phyloP scores from a whole-genome alignment of 1,139 yeast genomes.

The Pichiaceae sp. region DNA sequence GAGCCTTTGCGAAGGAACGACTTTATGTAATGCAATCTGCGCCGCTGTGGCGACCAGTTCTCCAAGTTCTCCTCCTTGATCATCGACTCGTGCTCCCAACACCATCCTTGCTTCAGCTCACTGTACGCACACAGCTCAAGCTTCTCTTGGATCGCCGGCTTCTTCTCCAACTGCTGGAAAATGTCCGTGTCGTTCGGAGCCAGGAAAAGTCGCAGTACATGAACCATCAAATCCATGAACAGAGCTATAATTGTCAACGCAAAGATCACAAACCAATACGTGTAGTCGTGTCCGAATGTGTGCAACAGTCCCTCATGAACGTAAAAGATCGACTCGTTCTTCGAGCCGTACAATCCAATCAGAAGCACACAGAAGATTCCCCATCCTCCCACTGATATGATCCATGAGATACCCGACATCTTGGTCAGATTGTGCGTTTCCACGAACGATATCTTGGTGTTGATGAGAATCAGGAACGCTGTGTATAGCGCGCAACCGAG shows the following conservation, averaged over 20 bases:
- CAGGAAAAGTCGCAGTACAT: conserved; percentile 29
- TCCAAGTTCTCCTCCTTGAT: conserved; percentile 27
- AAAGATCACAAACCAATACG: conserved; percentile 81
- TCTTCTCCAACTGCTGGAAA: conserved; percentile 71
- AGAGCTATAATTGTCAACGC: conserved; percentile 49
- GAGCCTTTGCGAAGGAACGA: conserved; percentile 28
- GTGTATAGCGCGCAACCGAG: conserved; percentile 71
- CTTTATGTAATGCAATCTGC: conserved; percentile 20
- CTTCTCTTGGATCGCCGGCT: conserved; percentile 52
- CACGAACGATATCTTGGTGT: conserved; percentile 67
- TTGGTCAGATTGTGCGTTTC: conserved; percentile 81
- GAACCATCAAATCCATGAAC: conserved; percentile 55
- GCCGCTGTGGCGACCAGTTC: conserved; percentile 32
- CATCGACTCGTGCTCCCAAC: conserved; percentile 38
- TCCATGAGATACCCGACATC: conserved; percentile 59
- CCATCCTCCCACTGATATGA: conserved; percentile 83
- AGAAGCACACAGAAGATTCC: conserved; percentile 76
- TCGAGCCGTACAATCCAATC: conserved; percentile 55
- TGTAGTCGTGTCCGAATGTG: conserved; percentile 67
- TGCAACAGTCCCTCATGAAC: conserved; percentile 61
- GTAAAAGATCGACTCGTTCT: conserved; percentile 57
- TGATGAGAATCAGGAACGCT: conserved; percentile 62
- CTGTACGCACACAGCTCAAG: conserved; percentile 67
- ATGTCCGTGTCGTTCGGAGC: conserved; percentile 68
- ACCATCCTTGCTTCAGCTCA: conserved; percentile 81